Evolutionary conservation across 225 moss, liverwort and hornwort species (phyloP).

Genomic region (Takakia lepidozioides): DNA sequence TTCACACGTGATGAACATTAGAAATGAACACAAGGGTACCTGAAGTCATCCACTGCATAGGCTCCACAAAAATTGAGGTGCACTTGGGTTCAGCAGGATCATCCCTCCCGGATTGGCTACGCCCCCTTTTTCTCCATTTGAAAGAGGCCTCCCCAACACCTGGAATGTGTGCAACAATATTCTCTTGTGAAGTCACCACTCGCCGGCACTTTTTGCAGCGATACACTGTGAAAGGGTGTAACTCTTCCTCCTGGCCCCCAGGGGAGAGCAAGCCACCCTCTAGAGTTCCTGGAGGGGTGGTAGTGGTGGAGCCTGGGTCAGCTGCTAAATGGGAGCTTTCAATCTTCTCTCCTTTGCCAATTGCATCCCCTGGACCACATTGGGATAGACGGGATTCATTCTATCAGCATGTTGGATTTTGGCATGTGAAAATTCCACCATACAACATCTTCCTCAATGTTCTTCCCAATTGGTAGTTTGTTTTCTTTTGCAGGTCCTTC

Average conservation of each 20-base stretch:
- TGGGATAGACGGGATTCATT: too few relatives aligned
- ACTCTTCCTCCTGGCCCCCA: conserved; percentile 20
- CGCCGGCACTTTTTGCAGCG: conserved; percentile 93
- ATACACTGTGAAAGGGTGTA: conserved; percentile 37
- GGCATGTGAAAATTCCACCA: too few relatives aligned
- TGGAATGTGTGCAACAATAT: conserved; percentile 66
- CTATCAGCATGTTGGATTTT: too few relatives aligned
- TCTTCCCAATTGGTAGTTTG: too few relatives aligned
- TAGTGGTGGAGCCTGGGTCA: conserved; percentile 54
- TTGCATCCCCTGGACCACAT: conserved; percentile 67
- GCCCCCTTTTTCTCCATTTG: conserved; percentile 62
- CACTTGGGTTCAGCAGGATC: conserved; percentile 62
- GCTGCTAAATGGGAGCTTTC: conserved; percentile 74
- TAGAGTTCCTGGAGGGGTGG: conserved; percentile 18
- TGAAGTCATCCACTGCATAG: conserved; percentile 97
- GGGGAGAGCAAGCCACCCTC: too few relatives aligned
- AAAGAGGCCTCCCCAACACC: conserved; percentile 67
- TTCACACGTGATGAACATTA: too few relatives aligned
- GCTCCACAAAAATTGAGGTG: conserved; percentile 94
- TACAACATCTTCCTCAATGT: too few relatives aligned
- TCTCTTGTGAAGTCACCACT: conserved; percentile 69
- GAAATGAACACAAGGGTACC: too few relatives aligned
- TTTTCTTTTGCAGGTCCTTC: too few relatives aligned
- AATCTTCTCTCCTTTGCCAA: conserved; percentile 67
- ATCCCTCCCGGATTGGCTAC: conserved; percentile 34